Base-by-base conservation (phyloP, 495 filamentous ascomycete species). In the Penicillium subrubescens region DNA sequence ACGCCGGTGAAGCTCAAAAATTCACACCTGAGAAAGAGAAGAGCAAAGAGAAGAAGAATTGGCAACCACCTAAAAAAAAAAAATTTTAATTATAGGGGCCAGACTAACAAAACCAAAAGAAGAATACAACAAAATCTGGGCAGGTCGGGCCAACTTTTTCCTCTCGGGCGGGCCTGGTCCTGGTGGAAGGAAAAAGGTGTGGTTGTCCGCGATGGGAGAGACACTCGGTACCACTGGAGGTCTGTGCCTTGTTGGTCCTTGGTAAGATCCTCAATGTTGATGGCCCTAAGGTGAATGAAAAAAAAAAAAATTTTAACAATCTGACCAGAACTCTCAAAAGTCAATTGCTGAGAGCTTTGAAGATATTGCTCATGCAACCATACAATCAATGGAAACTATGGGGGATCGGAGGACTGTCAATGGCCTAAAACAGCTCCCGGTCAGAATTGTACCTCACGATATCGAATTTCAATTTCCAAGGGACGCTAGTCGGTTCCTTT, bases 111-210 rank as follows among this genome's bases (percentile, higher is more conserved):
- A 33, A 12, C 1, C 15, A 25, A 27, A 4, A 27, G 15, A 33
- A 34, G 17, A 23, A 57, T 21, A 15, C 25, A n/a, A 53, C 25
- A 27, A 53, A n/a, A n/a, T 53, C 50, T 25, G 50, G 50, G 27
- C 48, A 51, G 48, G 23, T 54, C 23, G 6, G 37, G 56, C 58
- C 37, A 48, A 14, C 57, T 61, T 48, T 66, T 33, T 33, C 25
- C 25, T 61, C 58, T 56, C 60, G 63, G 63, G 60, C 61, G 54
- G 56, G 55, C 31, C 59, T 66, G 46, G 25, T 27, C 25, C 25
- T 27, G 25, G 25, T 27, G 25, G 25, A 27, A 27, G 25, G 60
- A 21, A 25, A 50, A 50, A 19, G n/a, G 52, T 27, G 33, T 27
- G 33, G 60, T 46, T 57, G 51, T 48, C 60, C 53, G 58, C 4